Evolutionary conservation across 2,329 filamentous ascomycete species (phyloP), one percentile per base, ranked within the genome.

Genomic region (Pseudogymnoascus sp.): DNA sequence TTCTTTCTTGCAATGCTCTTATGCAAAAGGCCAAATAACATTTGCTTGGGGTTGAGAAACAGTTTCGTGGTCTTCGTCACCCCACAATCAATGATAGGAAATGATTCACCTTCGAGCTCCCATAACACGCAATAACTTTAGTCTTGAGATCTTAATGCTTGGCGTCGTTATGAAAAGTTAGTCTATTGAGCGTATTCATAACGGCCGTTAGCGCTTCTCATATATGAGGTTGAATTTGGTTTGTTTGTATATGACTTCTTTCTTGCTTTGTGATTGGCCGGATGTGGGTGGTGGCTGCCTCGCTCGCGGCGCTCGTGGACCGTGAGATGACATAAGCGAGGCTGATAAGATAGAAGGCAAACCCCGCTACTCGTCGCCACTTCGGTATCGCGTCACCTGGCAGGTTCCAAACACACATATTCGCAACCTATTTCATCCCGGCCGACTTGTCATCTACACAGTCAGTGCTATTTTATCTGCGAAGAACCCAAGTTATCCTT

Each of bases 251-350:
- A 28, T 7, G 6, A 28, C 6, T 7, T 28, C 28, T 28, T 28
- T 28, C 28, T 28, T 28, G 28, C 7, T 7, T 28, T 28, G 28
- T 28, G 28, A 28, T 28, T 28, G 28, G 28, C 28, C 28, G 6
- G 28, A 28, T 28, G 28, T 28, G 28, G 28, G 28, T 28, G 28
- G 28, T 28, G 28, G 6, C 28, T 28, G 28, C 28, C 28, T 28
- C 6, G 28, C 28, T 28, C 28, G 6, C 21, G 21, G 21, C 21
- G 21, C 21, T 21, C 21, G 21, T 21, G 21, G 21, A 28, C 12
- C 46, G 8, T 5, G 25, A 1, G 46, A 60, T 60, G 31, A 60
- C 56, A 60, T 60, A 60, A 60, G 56, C 56, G 31, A 60, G 56
- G 56, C 56, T 60, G 56, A 60, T 60, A 40, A 38, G 31, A 28